These are phyloP conservation scores for Phylloporus sp. DNA, from an alignment of 768 basidiomycete species.

Conservation along the genomic window DNA sequence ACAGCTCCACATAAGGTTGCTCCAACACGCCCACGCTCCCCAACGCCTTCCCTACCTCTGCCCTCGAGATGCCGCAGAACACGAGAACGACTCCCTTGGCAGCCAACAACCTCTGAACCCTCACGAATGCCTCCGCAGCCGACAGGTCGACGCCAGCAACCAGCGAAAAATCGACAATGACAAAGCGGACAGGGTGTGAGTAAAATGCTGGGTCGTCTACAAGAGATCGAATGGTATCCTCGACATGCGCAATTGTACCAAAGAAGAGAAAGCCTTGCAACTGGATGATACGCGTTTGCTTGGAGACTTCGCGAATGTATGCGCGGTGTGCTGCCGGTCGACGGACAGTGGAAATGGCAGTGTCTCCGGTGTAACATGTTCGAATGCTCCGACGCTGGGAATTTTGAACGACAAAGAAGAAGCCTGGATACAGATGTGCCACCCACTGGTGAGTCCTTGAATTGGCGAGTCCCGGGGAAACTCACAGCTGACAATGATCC, in stretches of 20 bases:
- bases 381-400: slow-evolving; percentile 84
- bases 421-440: slow-evolving; percentile 45
- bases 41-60: slow-evolving; percentile 67
- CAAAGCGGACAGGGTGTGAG: slow-evolving; percentile 77
- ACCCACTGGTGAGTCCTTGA: not conserved
- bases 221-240: slow-evolving; percentile 76
- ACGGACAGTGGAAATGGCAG: slow-evolving; percentile 86
- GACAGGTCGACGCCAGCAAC: slow-evolving; percentile 93
- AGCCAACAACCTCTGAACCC: slow-evolving; percentile 77
- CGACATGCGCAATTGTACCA: slow-evolving; percentile 88
- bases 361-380: slow-evolving; percentile 75
- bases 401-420: slow-evolving; percentile 97
- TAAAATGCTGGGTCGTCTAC: slow-evolving; percentile 71
- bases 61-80: slow-evolving; percentile 76
- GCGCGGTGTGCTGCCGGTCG: slow-evolving; percentile 82
- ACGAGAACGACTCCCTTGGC: slow-evolving; percentile 80
- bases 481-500: slow-evolving; percentile 87
- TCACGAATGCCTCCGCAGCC: slow-evolving; percentile 90
- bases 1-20: slow-evolving; percentile 76
- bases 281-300: slow-evolving; percentile 83
- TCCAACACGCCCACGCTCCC: slow-evolving; percentile 75
- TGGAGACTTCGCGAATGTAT: slow-evolving; percentile 90
- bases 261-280: slow-evolving; percentile 94
- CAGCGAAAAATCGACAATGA: slow-evolving; percentile 82
- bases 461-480: not conserved